Evolutionary conservation across 768 basidiomycete species (phyloP).

Genomic region (Agrocybe pediades): DNA sequence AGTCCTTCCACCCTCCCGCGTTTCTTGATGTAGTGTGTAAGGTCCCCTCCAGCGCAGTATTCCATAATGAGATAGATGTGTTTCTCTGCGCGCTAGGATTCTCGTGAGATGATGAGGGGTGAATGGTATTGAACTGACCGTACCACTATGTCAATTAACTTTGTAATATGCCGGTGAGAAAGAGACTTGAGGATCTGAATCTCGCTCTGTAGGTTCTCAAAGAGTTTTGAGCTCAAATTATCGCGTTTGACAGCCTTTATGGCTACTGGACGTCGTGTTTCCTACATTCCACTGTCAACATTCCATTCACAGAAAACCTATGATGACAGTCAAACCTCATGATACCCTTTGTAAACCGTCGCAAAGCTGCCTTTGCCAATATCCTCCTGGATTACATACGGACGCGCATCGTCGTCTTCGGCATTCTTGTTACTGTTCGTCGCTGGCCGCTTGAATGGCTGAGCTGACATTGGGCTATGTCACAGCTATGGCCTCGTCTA

Average conservation of each 20-base stretch:
- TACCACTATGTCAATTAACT: constrained; percentile 91
- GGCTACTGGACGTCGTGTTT: constrained; percentile 78
- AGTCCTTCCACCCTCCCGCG: constrained; percentile 91
- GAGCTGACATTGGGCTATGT: constrained; percentile 12
- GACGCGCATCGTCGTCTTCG: constrained; percentile 73
- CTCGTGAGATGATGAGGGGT: neutral
- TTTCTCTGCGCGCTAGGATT: constrained; percentile 64
- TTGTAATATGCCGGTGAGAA: constrained; percentile 91
- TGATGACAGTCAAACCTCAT: constrained; percentile 59
- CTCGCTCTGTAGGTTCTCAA: constrained; percentile 98
- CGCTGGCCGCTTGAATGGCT: constrained; percentile 20
- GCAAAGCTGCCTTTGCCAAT: constrained; percentile 95
- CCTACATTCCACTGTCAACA: constrained; percentile 41
- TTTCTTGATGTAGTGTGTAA: constrained; percentile 96
- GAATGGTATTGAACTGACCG: constrained; percentile 14
- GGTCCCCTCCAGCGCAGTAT: constrained; percentile 93
- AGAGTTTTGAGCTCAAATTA: constrained; percentile 86
- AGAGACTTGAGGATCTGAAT: constrained; percentile 95
- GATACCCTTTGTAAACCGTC: constrained; percentile 92
- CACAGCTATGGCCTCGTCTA: neutral
- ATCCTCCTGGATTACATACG: constrained; percentile 75
- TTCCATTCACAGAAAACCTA: neutral
- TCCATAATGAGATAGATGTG: constrained; percentile 97
- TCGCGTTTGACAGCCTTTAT: constrained; percentile 93
- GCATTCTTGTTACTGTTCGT: constrained; percentile 16